Evolutionary conservation across 2,329 filamentous ascomycete genomes (phyloP), one percentile per base, ranked within the genome.

Genomic region (Colletotrichum tofieldiae): DNA sequence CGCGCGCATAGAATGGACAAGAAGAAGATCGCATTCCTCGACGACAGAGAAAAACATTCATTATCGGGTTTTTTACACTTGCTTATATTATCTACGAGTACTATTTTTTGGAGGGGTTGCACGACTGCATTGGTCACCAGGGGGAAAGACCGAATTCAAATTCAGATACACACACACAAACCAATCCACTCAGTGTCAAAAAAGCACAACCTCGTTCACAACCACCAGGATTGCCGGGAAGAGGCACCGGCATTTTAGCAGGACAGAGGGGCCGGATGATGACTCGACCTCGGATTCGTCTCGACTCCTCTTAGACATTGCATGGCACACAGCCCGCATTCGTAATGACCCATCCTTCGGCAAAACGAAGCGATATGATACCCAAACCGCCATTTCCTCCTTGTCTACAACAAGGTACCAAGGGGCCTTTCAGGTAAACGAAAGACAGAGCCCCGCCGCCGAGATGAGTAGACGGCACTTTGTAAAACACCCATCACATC

Each of bases 151-250:
- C 51, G 64, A 55, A 63, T 39, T 63, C 68, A 67, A 59, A 51
- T 60, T 71, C 68, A 71, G 43, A 71, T 71, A 68, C 68, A 51
- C 52, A 51, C 52, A 63, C 68, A 60, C 54, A 71, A 71, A 26
- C 54, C 64, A 71, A 68, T 71, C 68, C 58, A 68, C 68, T 71
- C 56, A 37, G 58, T 71, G 52, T 71, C 61, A 63, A 65, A 59
- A 32, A 47, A 59, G 60, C n/a, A 65, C 52, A 37, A 52, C 52
- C 23, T 68, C 54, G 29, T 60, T 49, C 43, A 62, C 14, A 37
- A 20, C 8, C 18, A 32, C 23, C 39, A 26, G 20, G 32, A 39
- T 23, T 37, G 52, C 32, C 20, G 32, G 43, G 60, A 35, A 58
- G 60, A 58, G 32, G 14, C 59, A 12, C 20, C n/a, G 7, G 29